Evolutionary conservation across 2,329 filamentous ascomycete genomes (phyloP).

Genomic region (Aspergillus pseudotamarii): DNA sequence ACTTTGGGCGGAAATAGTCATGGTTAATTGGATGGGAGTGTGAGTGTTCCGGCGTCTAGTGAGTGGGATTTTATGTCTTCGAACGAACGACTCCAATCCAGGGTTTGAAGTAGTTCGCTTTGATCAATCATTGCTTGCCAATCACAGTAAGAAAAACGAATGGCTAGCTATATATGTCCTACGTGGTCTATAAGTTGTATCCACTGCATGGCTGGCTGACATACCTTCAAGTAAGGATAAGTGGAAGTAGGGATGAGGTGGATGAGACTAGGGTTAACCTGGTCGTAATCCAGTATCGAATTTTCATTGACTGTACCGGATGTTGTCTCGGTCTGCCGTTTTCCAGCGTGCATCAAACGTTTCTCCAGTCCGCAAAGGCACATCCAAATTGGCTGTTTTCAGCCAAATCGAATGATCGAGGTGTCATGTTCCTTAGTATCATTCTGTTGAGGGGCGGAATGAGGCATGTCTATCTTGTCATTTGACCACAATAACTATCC

Average conservation of each 20-base stretch:
- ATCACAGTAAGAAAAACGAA: background rate
- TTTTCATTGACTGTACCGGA: too few species aligned
- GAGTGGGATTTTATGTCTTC: background rate
- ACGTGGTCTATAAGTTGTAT: background rate
- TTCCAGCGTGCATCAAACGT: background rate
- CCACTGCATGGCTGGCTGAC: background rate
- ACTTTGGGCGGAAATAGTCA: background rate
- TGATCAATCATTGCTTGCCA: background rate
- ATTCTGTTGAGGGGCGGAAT: too few species aligned
- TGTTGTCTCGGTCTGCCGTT: too few species aligned
- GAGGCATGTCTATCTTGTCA: too few species aligned
- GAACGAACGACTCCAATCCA: too few species aligned
- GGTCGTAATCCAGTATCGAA: too few species aligned
- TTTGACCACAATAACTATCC: too few species aligned
- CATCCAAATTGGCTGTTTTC: too few species aligned
- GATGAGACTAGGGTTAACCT: background rate
- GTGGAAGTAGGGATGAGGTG: background rate
- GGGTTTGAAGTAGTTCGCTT: too few species aligned
- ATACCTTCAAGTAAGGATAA: background rate
- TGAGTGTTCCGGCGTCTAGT: background rate
- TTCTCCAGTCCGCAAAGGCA: background rate
- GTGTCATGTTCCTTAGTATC: too few species aligned
- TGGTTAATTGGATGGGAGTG: background rate
- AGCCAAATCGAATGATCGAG: too few species aligned
- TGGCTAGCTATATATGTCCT: background rate